These are phyloP conservation scores for Theobroma grandiflorum DNA, from an alignment of 441 rosid species.

Conservation along the genomic window DNA sequence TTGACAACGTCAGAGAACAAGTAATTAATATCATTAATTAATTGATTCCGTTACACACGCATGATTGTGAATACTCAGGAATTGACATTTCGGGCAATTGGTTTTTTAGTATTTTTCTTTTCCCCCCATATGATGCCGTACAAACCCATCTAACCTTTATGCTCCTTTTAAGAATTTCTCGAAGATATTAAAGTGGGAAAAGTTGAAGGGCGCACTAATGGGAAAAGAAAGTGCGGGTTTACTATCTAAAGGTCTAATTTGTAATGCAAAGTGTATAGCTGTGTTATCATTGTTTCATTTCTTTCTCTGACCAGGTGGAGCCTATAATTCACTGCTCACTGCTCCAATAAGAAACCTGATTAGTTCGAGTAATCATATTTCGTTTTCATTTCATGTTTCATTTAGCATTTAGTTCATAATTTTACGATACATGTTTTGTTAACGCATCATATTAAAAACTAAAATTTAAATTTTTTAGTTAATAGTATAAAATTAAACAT, in stretches of 20 bases:
- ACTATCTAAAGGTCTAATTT: background rate
- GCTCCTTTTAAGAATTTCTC: background rate
- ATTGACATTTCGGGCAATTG: background rate
- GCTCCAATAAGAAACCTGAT: background rate
- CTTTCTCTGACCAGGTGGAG: background rate
- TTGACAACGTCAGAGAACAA: background rate
- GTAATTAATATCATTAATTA: background rate
- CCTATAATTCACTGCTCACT: background rate
- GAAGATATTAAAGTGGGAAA: background rate
- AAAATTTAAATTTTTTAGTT: too few species aligned
- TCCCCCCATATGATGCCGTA: too few species aligned
- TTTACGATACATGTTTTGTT: too few species aligned
- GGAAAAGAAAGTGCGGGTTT: constrained; percentile 8
- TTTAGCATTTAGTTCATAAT: too few species aligned
- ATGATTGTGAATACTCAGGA: background rate
- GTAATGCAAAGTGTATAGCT: background rate
- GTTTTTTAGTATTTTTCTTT: background rate
- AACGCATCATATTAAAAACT: too few species aligned
- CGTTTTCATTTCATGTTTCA: too few species aligned
- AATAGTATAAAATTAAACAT: too few species aligned
- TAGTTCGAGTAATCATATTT: too few species aligned
- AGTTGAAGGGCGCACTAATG: constrained; percentile 7
- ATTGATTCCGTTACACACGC: too few species aligned
- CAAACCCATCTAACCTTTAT: too few species aligned
- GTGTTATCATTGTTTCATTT: background rate